phyloP scores from a whole-genome alignment of 1,284 basidiomycete species.

The Boletus holoroseus region DNA sequence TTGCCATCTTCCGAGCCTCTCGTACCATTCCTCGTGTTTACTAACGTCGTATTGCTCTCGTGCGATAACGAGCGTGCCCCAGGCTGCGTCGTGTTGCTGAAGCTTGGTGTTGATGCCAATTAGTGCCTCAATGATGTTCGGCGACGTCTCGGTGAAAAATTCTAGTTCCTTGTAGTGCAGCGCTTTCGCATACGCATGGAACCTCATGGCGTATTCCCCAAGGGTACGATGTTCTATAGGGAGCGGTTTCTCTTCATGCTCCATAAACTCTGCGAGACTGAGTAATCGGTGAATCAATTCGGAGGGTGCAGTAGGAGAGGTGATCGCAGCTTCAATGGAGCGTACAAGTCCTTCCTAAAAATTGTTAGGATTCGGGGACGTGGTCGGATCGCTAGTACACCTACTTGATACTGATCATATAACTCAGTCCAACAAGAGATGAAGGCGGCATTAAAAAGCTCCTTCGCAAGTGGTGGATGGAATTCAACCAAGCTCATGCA shows the following conservation, averaged over 20 bases:
- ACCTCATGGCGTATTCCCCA: slow-evolving; percentile 91
- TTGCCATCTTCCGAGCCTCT: slow-evolving; percentile 94
- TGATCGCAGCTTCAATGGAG: slow-evolving; percentile 87
- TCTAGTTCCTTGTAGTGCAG: slow-evolving; percentile 99
- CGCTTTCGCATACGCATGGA: slow-evolving; percentile 96
- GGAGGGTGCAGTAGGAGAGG: slow-evolving; percentile 72
- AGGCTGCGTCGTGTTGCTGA: slow-evolving; percentile 95
- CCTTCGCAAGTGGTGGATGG: slow-evolving; percentile 87
- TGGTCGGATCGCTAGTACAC: slow-evolving; percentile 17
- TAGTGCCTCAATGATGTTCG: slow-evolving; percentile 87
- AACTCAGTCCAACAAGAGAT: slow-evolving; percentile 97
- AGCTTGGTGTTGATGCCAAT: slow-evolving; percentile 97
- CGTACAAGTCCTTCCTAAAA: slow-evolving; percentile 86
- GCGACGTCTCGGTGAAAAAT: slow-evolving; percentile 87
- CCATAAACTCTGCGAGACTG: slow-evolving; percentile 99
- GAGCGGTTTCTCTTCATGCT: slow-evolving; percentile 95
- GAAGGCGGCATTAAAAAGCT: slow-evolving; percentile 98
- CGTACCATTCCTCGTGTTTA: slow-evolving; percentile 96
- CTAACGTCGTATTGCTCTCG: slow-evolving; percentile 80
- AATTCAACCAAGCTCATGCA: slow-evolving; percentile 93
- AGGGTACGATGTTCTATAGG: slow-evolving; percentile 92
- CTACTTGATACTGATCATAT: slow-evolving; percentile 91
- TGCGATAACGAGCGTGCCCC: slow-evolving; percentile 88
- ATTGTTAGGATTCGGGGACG: slow-evolving; percentile 5
- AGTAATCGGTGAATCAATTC: slow-evolving; percentile 93